phyloP scores from a whole-genome alignment of 352 stramenopile genomes.

The Aphanomyces stellatus region DNA sequence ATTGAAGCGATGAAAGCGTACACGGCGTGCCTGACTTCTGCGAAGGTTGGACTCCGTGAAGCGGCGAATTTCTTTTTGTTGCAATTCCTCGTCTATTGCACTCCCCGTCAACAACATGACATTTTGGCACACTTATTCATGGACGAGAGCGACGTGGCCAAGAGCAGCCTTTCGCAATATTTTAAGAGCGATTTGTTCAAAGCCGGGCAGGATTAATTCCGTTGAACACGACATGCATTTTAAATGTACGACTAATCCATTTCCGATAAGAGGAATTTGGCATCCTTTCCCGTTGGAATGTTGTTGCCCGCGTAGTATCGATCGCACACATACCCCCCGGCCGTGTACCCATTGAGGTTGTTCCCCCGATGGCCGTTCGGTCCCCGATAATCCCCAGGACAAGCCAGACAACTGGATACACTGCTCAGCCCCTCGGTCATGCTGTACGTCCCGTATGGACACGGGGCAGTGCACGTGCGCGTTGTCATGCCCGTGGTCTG shows the following conservation, averaged over 20 bases:
- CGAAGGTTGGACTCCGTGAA: conserved; percentile 49
- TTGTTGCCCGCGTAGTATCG: conserved; percentile 23
- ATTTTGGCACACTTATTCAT: conserved; percentile 64
- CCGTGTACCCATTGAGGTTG: conserved; percentile 26
- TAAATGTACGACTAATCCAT: not conserved
- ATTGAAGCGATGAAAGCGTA: conserved; percentile 34
- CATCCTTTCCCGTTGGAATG: not conserved
- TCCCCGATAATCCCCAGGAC: conserved; percentile 44
- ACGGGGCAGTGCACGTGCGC: conserved; percentile 47
- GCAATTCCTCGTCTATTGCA: conserved; percentile 60
- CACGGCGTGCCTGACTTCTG: conserved; percentile 35
- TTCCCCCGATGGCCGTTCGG: conserved; percentile 51
- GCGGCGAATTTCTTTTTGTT: conserved; percentile 45
- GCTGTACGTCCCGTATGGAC: conserved; percentile 60
- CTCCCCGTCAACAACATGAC: conserved; percentile 32
- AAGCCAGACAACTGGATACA: conserved; percentile 53
- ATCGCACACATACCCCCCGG: conserved; percentile 56
- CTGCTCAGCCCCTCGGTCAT: conserved; percentile 42
- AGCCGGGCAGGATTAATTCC: conserved; percentile 2
- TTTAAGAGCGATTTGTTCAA: conserved; percentile 67
- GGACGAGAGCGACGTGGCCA: conserved; percentile 65
- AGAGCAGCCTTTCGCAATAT: conserved; percentile 58
- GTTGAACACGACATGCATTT: too few species aligned
- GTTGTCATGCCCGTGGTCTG: conserved; percentile 41
- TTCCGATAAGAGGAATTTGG: not conserved